Evolutionary conservation across 768 basidiomycete species (phyloP).

Genomic region (Boletus speciosus): DNA sequence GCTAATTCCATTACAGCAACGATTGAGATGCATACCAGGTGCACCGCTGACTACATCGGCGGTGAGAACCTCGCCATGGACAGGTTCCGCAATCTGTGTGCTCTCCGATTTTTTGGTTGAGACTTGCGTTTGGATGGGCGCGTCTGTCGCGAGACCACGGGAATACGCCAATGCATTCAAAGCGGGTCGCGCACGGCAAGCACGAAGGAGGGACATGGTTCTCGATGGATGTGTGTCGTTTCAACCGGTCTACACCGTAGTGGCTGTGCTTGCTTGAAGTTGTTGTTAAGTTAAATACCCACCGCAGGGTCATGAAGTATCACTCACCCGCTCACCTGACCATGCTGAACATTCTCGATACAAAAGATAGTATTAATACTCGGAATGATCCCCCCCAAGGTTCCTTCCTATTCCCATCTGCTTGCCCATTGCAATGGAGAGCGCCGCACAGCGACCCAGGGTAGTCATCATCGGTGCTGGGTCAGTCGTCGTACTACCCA

Average conservation of each 20-base stretch:
- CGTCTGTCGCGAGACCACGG: slow-evolving; percentile 22
- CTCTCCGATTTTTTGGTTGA: slow-evolving; percentile 20
- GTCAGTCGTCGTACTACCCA: slow-evolving; percentile 7
- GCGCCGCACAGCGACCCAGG: neutral
- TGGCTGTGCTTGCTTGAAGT: slow-evolving; percentile 18
- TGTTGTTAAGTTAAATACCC: neutral
- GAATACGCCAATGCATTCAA: slow-evolving; percentile 9
- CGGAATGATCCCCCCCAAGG: neutral
- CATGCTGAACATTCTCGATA: neutral
- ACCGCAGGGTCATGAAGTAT: neutral
- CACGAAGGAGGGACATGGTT: slow-evolving; percentile 56
- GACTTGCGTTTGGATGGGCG: slow-evolving; percentile 21
- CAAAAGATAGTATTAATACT: slow-evolving; percentile 2
- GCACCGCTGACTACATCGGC: slow-evolving; percentile 87
- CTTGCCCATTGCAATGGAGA: neutral
- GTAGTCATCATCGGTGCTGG: slow-evolving; percentile 24
- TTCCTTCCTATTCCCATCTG: neutral
- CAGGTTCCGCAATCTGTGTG: slow-evolving; percentile 41
- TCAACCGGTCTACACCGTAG: slow-evolving; percentile 6
- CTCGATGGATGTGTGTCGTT: neutral
- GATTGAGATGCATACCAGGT: slow-evolving; percentile 52
- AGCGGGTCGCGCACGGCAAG: slow-evolving; percentile 32
- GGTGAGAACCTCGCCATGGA: slow-evolving; percentile 58
- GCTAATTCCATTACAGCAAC: neutral
- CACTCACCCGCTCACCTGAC: neutral